Evolutionary conservation across 1,284 basidiomycete species (phyloP).

Genomic region (Ganoderma sinense): DNA sequence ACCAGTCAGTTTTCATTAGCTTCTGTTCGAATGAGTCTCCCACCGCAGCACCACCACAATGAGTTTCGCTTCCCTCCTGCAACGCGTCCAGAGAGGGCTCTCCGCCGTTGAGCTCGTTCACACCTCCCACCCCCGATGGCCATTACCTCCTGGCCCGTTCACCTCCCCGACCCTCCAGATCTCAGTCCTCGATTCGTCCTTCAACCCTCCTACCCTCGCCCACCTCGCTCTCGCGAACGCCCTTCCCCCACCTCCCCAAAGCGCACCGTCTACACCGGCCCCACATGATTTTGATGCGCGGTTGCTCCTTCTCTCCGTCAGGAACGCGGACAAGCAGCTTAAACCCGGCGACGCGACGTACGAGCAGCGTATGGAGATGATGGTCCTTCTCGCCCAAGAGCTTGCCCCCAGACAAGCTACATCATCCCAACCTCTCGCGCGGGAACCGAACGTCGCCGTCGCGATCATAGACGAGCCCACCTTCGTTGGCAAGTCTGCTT

Average conservation of each 20-base stretch:
- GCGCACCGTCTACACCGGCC: constrained; percentile 12
- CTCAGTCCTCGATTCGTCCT: constrained; percentile 89
- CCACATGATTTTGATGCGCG: constrained; percentile 70
- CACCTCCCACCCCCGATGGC: constrained; percentile 64
- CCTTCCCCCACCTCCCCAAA: constrained; percentile 41
- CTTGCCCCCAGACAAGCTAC: constrained; percentile 37
- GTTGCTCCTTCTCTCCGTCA: constrained; percentile 85
- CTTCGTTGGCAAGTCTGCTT: constrained; percentile 85
- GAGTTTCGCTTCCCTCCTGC: constrained; percentile 36
- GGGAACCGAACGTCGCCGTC: constrained; percentile 69
- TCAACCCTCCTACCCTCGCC: constrained; percentile 92
- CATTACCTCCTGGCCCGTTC: constrained; percentile 39
- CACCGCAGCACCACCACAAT: constrained; percentile 3
- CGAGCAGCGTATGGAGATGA: constrained; percentile 84
- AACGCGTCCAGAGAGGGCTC: constrained; percentile 53
- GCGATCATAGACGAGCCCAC: constrained; percentile 89
- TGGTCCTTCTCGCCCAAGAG: constrained; percentile 68
- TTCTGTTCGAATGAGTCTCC: not conserved
- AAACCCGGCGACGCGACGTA: constrained; percentile 79
- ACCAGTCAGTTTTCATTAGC: constrained; percentile 11
- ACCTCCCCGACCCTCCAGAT: constrained; percentile 48
- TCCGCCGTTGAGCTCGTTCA: constrained; percentile 63
- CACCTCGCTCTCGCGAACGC: constrained; percentile 80
- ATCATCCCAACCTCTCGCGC: not conserved
- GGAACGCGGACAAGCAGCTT: constrained; percentile 89